Percentiles rank a stretch among this genome's conserved stretches.
These are phyloP conservation scores for Collariella sp. DNA, from an alignment of 495 filamentous ascomycete genomes.

Conservation along the genomic window DNA sequence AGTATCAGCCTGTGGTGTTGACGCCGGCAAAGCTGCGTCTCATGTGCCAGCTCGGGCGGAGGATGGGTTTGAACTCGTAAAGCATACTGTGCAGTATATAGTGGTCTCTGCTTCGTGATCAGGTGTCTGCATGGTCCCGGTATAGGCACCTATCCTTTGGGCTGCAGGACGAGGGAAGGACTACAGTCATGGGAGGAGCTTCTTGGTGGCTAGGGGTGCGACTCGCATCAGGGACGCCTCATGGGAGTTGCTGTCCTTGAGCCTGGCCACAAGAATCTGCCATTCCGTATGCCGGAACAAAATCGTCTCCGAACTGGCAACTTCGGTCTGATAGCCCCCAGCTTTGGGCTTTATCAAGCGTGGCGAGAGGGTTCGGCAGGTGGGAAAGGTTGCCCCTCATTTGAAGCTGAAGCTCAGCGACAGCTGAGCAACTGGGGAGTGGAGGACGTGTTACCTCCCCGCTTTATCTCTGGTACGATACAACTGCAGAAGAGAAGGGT, in stretches of 20 bases:
- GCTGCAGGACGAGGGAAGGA: background rate
- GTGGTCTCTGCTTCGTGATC: conserved; percentile 21
- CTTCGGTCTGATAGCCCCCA: background rate
- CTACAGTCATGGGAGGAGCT: background rate
- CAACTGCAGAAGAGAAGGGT: background rate
- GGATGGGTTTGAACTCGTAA: conserved; percentile 23
- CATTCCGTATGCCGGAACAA: too few species aligned
- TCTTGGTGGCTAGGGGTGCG: background rate
- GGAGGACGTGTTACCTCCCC: background rate
- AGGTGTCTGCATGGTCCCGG: conserved; percentile 16
- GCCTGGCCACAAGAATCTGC: too few species aligned
- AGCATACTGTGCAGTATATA: conserved; percentile 32
- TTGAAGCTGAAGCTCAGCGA: background rate
- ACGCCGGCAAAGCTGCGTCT: background rate
- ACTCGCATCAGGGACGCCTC: background rate
- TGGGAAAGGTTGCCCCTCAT: background rate
- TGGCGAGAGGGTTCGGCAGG: background rate
- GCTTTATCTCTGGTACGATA: background rate
- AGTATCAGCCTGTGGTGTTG: background rate
- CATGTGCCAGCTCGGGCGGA: background rate
- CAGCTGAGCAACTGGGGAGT: background rate
- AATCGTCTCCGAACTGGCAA: background rate
- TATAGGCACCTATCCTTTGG: background rate
- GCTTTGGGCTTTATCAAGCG: background rate
- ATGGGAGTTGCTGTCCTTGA: background rate